Evolutionary conservation across 441 rosid genomes (phyloP), one percentile per base, ranked within the genome.

Genomic region (Brassica balearica): DNA sequence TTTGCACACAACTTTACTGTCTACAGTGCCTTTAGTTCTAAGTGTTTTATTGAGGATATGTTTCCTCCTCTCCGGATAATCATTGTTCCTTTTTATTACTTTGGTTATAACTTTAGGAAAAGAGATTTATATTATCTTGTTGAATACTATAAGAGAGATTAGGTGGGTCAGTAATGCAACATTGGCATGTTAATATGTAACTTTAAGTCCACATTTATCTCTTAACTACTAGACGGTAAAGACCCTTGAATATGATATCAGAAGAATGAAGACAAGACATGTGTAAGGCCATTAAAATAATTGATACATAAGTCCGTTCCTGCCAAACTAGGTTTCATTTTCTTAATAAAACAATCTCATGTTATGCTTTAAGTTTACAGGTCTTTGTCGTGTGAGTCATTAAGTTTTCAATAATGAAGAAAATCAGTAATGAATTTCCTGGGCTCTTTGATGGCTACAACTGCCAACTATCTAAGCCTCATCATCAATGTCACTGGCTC

Each of bases 261-360:
- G 11, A 71, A 66, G 62, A 65, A 27, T 22, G 68, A 78, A 78
- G 20, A 72, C 77, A 72, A 72, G 68, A 34, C 81, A 67, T 78
- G 81, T 78, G 81, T 72, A 58, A 4, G 63, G 48, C n/a, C 61
- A 59, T 56, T 43, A 59, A 59, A 66, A 72, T 72, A 29, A 59
- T 58, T 43, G 72, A 56, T 9, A 22, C 56, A 65, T 75, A 10
- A 34, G 58, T 59, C 80, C 71, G 12, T 23, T 17, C 51, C 73
- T 80, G 68, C 80, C 74, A 71, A 71, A 65, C 77, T 65, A 59
- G 22, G 80, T 60, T 22, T 76, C 77, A 65, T 4, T 80, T 66
- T 36, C 73, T 71, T 19, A 32, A 74, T 53, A 79, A 79, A 62
- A 62, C 61, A 68, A 6, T 19, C 64, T 68, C 82, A 80, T 75